Evolutionary conservation across 2,329 filamentous ascomycete species (phyloP), one percentile per base, ranked within the genome.

Genomic region (Sarocladium oryzae): DNA sequence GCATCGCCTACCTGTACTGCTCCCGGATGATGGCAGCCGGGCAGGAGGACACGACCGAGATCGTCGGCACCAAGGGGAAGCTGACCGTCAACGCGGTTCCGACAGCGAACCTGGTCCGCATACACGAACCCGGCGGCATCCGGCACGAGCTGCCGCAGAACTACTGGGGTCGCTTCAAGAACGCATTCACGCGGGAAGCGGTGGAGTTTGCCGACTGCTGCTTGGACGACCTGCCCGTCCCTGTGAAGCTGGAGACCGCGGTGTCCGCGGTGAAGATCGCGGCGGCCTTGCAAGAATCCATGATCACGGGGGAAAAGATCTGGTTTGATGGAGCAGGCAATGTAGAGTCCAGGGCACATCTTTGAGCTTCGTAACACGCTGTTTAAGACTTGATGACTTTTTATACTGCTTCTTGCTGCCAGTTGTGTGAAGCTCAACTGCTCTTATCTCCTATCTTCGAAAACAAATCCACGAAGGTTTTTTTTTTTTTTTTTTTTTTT

Each of bases 1-100:
- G 78, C 60, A 79, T 87, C 41, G 82, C 81, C 2, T 81, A 85
- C 61, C 77, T 85, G 54, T 86, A 82, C 63, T 74, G 72, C 37
- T 78, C 72, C 9, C 72, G 82, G 13, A 86, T 85, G 78, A 86
- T 86, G 77, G 79, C 82, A 0, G 76, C 79, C 0, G 84, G 84
- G 0, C 82, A 86, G 63, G 78, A 85, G 55, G 84, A 86, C 61
- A 78, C 74, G 53, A 84, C 82, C 0, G 82, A 86, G 66, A 77
- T 86, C 55, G 82, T 86, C 51, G 84, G 82, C 11, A 86, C 83
- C 1, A 72, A 76, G 57, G 82, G 83, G 36, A 86, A 85, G 62
- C 60, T 86, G 5, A 67, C 72, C 1, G 71, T 86, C 54, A 86
- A 86, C 58, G 73, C 70, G 6, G 75, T 82, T 56, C 82, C 82